These are phyloP conservation scores for Phialophora expanda DNA, from an alignment of 2,329 filamentous ascomycete genomes.

Conservation along the genomic window DNA sequence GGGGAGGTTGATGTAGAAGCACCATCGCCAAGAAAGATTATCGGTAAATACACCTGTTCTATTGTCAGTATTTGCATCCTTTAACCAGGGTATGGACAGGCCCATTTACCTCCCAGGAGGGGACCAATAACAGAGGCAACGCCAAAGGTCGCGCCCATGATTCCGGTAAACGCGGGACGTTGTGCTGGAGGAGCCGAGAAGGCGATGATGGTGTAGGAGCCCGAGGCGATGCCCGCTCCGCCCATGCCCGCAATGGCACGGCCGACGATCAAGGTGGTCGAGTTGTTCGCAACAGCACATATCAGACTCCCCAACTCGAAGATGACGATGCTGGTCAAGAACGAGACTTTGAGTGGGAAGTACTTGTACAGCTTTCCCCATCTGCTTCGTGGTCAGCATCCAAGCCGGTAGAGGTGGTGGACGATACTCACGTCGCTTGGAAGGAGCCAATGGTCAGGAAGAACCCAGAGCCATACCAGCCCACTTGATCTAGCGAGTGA, in stretches of 20 bases:
- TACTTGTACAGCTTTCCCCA: conserved; percentile 46
- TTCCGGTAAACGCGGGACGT: conserved; percentile 54
- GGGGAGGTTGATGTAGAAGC: conserved; percentile 47
- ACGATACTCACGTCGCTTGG: conserved; percentile 36
- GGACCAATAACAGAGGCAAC: conserved; percentile 42
- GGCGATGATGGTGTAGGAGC: conserved; percentile 54
- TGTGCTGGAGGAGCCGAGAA: conserved; percentile 53
- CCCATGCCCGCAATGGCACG: conserved; percentile 48
- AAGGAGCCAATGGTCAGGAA: conserved; percentile 45
- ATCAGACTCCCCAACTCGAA: conserved; percentile 53
- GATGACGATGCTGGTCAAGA: conserved; percentile 46
- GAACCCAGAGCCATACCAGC: conserved; percentile 48
- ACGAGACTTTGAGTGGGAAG: conserved; percentile 44
- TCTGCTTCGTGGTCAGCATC: neutral
- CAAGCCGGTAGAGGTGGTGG: neutral
- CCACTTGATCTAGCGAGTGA: conserved; percentile 42
- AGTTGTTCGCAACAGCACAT: conserved; percentile 47
- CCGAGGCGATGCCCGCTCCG: conserved; percentile 44
- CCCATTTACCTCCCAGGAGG: conserved; percentile 37
- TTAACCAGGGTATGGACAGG: neutral
- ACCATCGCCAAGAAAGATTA: conserved; percentile 45
- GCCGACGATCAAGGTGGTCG: conserved; percentile 48
- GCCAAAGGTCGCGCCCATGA: conserved; percentile 41
- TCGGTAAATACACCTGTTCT: conserved; percentile 41
- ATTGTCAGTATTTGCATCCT: neutral